These are phyloP conservation scores for Purshia tridentata DNA, from an alignment of 306 rosid genomes.

Conservation along the genomic window DNA sequence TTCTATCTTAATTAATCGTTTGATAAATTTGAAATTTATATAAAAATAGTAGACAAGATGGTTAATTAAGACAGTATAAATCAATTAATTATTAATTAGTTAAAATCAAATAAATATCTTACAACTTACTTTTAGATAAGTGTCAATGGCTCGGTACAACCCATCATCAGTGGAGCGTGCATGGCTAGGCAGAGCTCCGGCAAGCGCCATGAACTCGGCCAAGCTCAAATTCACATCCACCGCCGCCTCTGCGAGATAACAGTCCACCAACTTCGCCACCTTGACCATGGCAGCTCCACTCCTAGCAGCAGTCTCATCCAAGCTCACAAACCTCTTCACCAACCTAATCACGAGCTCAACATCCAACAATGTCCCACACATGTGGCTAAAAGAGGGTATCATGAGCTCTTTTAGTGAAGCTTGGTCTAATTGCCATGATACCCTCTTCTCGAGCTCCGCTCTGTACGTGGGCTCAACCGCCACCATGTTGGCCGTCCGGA, in stretches of 20 bases:
- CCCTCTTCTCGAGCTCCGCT: constrained; percentile 67
- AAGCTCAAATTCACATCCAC: constrained; percentile 57
- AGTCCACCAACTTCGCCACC: constrained; percentile 79
- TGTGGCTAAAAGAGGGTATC: constrained; percentile 93
- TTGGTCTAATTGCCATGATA: constrained; percentile 80
- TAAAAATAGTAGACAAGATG: no score
- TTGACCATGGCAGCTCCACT: constrained; percentile 65
- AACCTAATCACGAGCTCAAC: constrained; percentile 64
- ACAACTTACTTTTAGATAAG: constrained; percentile 74
- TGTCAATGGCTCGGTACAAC: constrained; percentile 86
- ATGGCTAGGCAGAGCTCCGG: constrained; percentile 69
- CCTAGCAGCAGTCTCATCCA: constrained; percentile 55
- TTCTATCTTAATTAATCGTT: no score
- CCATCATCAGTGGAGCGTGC: constrained; percentile 85
- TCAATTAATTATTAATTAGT: no score
- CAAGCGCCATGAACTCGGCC: constrained; percentile 58
- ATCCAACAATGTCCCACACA: constrained; percentile 74
- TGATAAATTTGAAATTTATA: no score
- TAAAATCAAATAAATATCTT: neutral
- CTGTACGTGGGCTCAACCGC: constrained; percentile 56
- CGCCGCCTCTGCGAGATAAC: constrained; percentile 77
- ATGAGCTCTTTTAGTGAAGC: constrained; percentile 74
- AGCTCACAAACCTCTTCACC: constrained; percentile 62
- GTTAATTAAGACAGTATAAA: no score
- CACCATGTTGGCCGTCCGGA: constrained; percentile 80